phyloP scores from a whole-genome alignment of 2,329 filamentous ascomycete species.

The Fusarium domesticum region DNA sequence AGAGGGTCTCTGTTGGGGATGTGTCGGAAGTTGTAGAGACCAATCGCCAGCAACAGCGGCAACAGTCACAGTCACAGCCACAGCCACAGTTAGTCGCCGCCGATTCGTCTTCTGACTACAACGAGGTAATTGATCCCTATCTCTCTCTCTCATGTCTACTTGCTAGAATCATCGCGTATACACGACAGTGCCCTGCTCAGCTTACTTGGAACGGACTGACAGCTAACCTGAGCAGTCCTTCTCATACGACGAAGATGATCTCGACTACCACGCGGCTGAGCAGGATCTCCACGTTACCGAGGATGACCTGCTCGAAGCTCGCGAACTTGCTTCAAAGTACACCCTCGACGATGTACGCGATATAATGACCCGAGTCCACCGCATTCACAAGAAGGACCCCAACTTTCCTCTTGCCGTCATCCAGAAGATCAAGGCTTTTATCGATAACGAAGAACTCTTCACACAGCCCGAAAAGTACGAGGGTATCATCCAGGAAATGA shows the following conservation, averaged over 20 bases:
- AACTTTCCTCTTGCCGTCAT: slow-evolving; percentile 42
- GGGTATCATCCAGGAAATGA: slow-evolving; percentile 52
- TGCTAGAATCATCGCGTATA: neutral
- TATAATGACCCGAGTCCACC: slow-evolving; percentile 41
- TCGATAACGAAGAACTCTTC: slow-evolving; percentile 45
- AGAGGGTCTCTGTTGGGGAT: slow-evolving; percentile 21
- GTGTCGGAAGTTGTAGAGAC: slow-evolving; percentile 20
- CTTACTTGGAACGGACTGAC: slow-evolving; percentile 7
- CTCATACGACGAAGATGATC: slow-evolving; percentile 39
- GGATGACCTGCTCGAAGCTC: slow-evolving; percentile 45
- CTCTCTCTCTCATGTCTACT: neutral
- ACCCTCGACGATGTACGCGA: slow-evolving; percentile 43
- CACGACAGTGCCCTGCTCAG: neutral
- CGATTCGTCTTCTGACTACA: slow-evolving; percentile 27
- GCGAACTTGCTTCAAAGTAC: slow-evolving; percentile 42
- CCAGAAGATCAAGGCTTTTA: slow-evolving; percentile 40
- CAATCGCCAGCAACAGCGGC: slow-evolving; percentile 4
- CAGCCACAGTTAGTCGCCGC: slow-evolving; percentile 5
- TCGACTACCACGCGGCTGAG: slow-evolving; percentile 33
- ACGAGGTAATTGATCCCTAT: slow-evolving; percentile 22
- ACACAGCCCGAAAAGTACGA: slow-evolving; percentile 45
- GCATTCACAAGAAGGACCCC: slow-evolving; percentile 42
- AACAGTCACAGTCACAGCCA: neutral
- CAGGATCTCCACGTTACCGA: slow-evolving; percentile 46
- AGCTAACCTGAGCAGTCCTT: slow-evolving; percentile 30